Evolutionary conservation across 2,329 filamentous ascomycete species (phyloP).

Genomic region (Sphaerostilbella broomeana): DNA sequence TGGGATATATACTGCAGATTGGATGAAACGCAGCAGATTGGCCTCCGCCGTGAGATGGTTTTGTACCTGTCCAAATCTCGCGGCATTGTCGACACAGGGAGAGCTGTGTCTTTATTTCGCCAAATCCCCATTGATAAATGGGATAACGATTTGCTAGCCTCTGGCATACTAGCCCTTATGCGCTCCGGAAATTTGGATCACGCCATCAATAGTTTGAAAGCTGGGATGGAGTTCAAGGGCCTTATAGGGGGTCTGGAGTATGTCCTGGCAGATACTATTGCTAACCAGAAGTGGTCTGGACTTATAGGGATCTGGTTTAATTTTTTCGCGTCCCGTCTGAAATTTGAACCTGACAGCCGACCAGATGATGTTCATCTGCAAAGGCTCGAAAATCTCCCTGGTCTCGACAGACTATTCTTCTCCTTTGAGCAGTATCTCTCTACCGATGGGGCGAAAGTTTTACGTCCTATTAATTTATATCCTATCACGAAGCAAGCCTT

Average conservation of each 20-base stretch:
- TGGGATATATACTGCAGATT: constrained; percentile 39
- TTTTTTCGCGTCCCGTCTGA: constrained; percentile 23
- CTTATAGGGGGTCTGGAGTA: constrained; percentile 37
- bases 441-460: constrained; percentile 19
- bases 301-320: constrained; percentile 32
- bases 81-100: constrained; percentile 37
- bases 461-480: constrained; percentile 20
- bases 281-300: constrained; percentile 29
- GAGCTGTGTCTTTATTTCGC: constrained; percentile 40
- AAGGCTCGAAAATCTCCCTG: constrained; percentile 21
- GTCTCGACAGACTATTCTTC: constrained; percentile 27
- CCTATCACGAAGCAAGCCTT: constrained; percentile 20
- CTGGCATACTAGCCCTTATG: constrained; percentile 37
- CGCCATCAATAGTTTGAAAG: constrained; percentile 36
- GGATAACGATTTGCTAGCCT: constrained; percentile 34
- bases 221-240: constrained; percentile 28
- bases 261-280: constrained; percentile 36
- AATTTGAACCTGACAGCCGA: constrained; percentile 3
- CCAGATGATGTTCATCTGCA: constrained; percentile 17
- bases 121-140: constrained; percentile 31
- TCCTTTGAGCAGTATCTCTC: constrained; percentile 29
- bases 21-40: constrained; percentile 23
- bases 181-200: constrained; percentile 30
- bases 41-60: constrained; percentile 30
- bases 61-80: constrained; percentile 37